A percentile compares a stretch with the other conserved stretches of the same genome.
Evolutionary conservation across 768 basidiomycete genomes (phyloP).

Genomic region (Phanerodontia chrysosporium): DNA sequence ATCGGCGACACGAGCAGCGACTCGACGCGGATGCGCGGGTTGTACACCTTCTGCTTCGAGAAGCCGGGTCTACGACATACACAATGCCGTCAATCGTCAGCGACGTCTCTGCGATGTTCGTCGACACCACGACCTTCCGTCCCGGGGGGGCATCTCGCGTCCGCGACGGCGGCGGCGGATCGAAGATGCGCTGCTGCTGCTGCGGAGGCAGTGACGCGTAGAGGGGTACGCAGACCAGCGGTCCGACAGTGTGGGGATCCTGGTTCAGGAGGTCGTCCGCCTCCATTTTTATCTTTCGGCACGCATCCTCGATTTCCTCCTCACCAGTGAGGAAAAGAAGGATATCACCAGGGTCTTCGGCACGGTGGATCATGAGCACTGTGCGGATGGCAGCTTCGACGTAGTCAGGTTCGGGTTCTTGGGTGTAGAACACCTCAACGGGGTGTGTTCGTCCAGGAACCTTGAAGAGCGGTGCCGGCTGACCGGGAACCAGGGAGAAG

Average conservation of each 20-base stretch:
- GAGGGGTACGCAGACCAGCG: constrained; percentile 84
- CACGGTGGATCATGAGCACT: constrained; percentile 94
- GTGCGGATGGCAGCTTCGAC: constrained; percentile 96
- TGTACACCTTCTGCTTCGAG: constrained; percentile 98
- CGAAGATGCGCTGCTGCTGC: constrained; percentile 97
- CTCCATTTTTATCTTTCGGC: constrained; percentile 87
- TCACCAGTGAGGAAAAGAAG: constrained; percentile 96
- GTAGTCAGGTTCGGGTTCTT: constrained; percentile 92
- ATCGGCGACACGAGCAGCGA: constrained; percentile 90
- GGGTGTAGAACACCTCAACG: constrained; percentile 92
- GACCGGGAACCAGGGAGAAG: constrained; percentile 44
- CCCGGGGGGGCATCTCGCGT: constrained; percentile 71
- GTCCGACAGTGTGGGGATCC: constrained; percentile 75
- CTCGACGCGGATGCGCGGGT: constrained; percentile 95
- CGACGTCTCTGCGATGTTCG: constrained; percentile 97
- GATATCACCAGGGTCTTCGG: constrained; percentile 90
- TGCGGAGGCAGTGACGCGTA: constrained; percentile 93
- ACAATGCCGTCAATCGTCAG: constrained; percentile 98
- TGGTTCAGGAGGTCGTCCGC: constrained; percentile 78
- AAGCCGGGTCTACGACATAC: constrained; percentile 98
- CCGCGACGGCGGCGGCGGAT: constrained; percentile 68
- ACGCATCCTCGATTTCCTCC: constrained; percentile 97
- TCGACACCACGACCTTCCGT: constrained; percentile 91
- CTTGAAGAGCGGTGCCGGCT: constrained; percentile 25
- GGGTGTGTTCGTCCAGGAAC: constrained; percentile 57